Evolutionary conservation across 148 eudicot genomes (phyloP).

Genomic region (Vaccinium macrocarpon): DNA sequence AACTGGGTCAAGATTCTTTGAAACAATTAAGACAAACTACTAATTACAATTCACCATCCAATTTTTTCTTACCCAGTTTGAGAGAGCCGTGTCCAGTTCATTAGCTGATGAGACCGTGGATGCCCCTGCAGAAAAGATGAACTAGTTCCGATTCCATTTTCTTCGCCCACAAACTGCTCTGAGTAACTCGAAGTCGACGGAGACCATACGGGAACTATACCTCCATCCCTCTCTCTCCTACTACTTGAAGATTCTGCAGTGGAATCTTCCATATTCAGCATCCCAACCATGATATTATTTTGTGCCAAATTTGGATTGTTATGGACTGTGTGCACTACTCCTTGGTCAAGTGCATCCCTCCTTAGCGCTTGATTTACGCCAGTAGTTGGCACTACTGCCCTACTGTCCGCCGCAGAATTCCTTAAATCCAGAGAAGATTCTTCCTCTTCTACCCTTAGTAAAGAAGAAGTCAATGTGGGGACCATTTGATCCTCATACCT

Average conservation of each 20-base stretch:
- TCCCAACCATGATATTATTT: slow-evolving; percentile 29
- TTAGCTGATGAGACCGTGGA: slow-evolving; percentile 68
- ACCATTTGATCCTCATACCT: slow-evolving; percentile 90
- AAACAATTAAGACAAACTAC: not conserved
- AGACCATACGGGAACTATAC: slow-evolving; percentile 96
- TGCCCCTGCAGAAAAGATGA: slow-evolving; percentile 83
- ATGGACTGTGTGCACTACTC: slow-evolving; percentile 21
- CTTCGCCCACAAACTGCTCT: slow-evolving; percentile 67
- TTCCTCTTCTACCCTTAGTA: slow-evolving; percentile 54
- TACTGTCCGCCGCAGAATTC: slow-evolving; percentile 36
- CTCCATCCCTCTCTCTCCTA: slow-evolving; percentile 71
- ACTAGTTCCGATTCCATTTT: slow-evolving; percentile 44
- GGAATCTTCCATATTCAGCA: slow-evolving; percentile 59
- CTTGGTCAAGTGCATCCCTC: slow-evolving; percentile 24
- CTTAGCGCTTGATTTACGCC: slow-evolving; percentile 33
- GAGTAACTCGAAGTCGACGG: slow-evolving; percentile 64
- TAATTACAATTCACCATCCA: slow-evolving; percentile 18
- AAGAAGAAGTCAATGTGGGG: slow-evolving; percentile 75
- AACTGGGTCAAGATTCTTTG: not conserved
- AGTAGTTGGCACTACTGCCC: slow-evolving; percentile 76
- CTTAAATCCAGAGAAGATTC: slow-evolving; percentile 58
- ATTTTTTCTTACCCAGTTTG: slow-evolving; percentile 75
- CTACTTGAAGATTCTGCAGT: slow-evolving; percentile 68
- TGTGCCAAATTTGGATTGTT: slow-evolving; percentile 29
- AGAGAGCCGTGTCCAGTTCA: slow-evolving; percentile 87